Evolutionary conservation across 441 rosid genomes (phyloP).

Genomic region (Adansonia grandidieri): DNA sequence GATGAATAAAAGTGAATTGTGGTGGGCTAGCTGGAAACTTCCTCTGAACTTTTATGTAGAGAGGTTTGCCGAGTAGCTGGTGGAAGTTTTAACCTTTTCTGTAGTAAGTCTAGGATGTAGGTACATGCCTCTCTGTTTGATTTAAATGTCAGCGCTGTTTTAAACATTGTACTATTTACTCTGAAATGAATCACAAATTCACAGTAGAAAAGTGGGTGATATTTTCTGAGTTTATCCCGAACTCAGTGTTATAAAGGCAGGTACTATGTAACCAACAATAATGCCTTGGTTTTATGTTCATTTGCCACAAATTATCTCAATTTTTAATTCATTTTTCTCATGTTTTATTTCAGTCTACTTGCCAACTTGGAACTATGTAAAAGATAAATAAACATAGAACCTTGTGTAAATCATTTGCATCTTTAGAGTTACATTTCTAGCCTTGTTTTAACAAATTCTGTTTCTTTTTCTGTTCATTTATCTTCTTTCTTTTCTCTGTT

Average conservation of each 20-base stretch:
- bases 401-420: background rate
- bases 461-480: slow-evolving; percentile 12
- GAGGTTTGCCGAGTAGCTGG: background rate
- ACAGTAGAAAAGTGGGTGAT: slow-evolving; percentile 9
- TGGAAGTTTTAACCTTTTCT: slow-evolving; percentile 10
- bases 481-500: slow-evolving; percentile 2
- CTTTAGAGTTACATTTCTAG: background rate
- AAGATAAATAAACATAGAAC: slow-evolving; percentile 8
- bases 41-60: background rate
- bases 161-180: background rate
- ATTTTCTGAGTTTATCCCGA: background rate
- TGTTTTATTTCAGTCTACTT: background rate
- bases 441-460: background rate
- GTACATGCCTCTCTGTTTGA: background rate
- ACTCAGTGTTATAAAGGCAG: background rate
- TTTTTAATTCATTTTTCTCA: background rate
- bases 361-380: background rate
- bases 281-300: background rate
- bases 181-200: slow-evolving; percentile 11
- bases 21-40: background rate
- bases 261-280: background rate
- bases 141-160: background rate
- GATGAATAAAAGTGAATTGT: slow-evolving; percentile 5
- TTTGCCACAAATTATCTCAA: background rate
- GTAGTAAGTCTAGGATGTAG: slow-evolving; percentile 14